Base-by-base conservation (phyloP, 208 protist species). In the Acanthamoeba royreba region DNA sequence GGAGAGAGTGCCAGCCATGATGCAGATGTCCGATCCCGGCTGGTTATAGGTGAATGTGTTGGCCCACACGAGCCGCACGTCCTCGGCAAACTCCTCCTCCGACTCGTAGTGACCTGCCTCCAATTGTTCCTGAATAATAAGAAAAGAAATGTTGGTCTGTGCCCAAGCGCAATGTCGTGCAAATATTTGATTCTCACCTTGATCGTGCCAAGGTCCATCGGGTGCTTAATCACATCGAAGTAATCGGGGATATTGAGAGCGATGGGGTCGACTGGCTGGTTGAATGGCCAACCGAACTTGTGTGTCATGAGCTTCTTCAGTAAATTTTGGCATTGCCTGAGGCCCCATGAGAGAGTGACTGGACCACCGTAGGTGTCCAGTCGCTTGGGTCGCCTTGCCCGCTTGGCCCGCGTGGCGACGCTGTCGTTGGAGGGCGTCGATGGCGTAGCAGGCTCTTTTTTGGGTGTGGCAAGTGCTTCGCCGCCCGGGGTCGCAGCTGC, bases 151-250 rank as follows among this genome's bases (percentile, higher is more conserved):
- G 17, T 17, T 22, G 17, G 17, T 17, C 17, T 61, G 52, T 28
- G n/a, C n/a, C n/a, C n/a, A n/a, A n/a, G n/a, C n/a, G n/a, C n/a
- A n/a, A n/a, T n/a, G n/a, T n/a, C n/a, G n/a, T n/a, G n/a, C n/a
- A n/a, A n/a, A n/a, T n/a, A n/a, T n/a, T n/a, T n/a, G n/a, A 25
- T 17, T 61, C n/a, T n/a, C n/a, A n/a, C n/a, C n/a, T n/a, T 49
- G 4, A 95, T 46, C 4, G 97, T 98, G 13, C 61, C 47, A 25
- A 98, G 58, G 92, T 98, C 97, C 97, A 98, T 98, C 5, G 97
- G 97, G 31, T 95, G 69, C 91, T 97, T 97, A 69, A 98, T 94
- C 43, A 98, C 94, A 4, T 90, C 47, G 53, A 97, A 95, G 91
- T 98, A 98, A 69, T 97, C 95, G 9, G 97, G 96, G 43, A 97